Percentiles rank a stretch among this genome's conserved stretches.
Conservation (phyloP, 352 stramenopile genomes). For the Globisporangium takayamanum region DNA sequence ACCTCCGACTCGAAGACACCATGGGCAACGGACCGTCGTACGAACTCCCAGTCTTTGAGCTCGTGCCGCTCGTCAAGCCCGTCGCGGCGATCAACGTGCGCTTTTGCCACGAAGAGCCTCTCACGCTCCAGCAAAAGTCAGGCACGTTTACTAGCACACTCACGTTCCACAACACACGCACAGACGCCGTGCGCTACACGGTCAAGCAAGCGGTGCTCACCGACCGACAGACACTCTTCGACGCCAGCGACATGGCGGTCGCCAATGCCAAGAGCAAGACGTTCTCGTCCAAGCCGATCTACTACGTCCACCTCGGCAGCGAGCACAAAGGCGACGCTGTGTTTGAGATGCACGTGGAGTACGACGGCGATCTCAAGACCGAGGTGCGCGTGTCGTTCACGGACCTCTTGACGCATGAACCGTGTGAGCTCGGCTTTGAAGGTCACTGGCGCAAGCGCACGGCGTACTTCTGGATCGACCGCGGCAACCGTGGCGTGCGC, state of each 20-base stretch:
- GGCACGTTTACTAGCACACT: not conserved
- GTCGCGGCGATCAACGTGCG: not conserved
- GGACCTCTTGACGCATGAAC: not conserved
- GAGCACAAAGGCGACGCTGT: not conserved
- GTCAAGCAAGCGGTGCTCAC: not conserved
- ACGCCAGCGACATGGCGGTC: not conserved
- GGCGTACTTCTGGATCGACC: not conserved
- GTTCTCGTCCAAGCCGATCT: not conserved
- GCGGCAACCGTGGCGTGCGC: not conserved
- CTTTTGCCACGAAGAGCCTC: not conserved
- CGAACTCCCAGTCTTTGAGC: not conserved
- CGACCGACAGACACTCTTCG: not conserved
- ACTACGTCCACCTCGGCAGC: not conserved
- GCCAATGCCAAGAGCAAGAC: constrained; percentile 3
- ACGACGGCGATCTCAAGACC: not conserved
- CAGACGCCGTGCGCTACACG: not conserved
- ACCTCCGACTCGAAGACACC: not conserved
- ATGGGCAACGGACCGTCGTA: not conserved
- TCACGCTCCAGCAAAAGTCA: not conserved
- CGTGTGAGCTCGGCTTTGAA: constrained; percentile 2
- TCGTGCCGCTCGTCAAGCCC: not conserved
- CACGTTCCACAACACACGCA: not conserved
- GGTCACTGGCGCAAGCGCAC: not conserved
- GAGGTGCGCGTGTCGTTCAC: not conserved
- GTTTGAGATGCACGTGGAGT: constrained; percentile 2